Evolutionary conservation across 2,329 filamentous ascomycete genomes (phyloP).

Genomic region (Fusarium sp.): DNA sequence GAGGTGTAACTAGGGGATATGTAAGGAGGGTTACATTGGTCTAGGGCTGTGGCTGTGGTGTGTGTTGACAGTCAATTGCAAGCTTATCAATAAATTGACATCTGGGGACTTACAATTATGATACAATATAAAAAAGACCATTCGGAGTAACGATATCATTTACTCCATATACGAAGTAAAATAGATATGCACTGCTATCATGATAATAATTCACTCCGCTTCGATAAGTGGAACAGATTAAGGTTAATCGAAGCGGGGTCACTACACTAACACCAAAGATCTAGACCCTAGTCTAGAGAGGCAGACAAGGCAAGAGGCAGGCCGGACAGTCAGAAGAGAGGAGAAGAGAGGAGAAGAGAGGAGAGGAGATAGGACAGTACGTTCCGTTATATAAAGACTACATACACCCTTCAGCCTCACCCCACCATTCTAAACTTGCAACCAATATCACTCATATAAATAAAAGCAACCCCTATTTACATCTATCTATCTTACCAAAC

Average conservation of each 20-base stretch:
- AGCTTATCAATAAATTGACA: too few species aligned
- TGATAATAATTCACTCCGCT: not conserved
- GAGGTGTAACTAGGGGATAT: not conserved
- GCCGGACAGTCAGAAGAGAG: not conserved
- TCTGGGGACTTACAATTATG: too few species aligned
- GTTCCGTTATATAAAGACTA: not conserved
- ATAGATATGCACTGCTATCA: not conserved
- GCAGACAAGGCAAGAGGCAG: conserved; percentile 5
- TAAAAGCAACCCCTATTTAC: not conserved
- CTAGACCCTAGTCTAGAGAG: conserved; percentile 25
- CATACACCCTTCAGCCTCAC: conserved; percentile 3
- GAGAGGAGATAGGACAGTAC: conserved; percentile 4
- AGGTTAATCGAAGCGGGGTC: conserved; percentile 35
- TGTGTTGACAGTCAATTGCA: too few species aligned
- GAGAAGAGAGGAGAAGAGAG: not conserved
- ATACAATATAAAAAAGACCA: not conserved
- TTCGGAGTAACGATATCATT: not conserved
- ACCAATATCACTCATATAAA: conserved; percentile 5
- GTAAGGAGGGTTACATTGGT: conserved; percentile 11
- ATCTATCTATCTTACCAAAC: not conserved
- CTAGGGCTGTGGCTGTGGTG: not conserved
- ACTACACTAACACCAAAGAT: conserved; percentile 24
- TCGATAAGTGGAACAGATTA: conserved; percentile 24
- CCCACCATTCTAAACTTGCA: conserved; percentile 3
- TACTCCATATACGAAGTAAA: too few species aligned